Evolutionary conservation across 2,329 filamentous ascomycete species (phyloP).

Genomic region (Fusarium torreyae): DNA sequence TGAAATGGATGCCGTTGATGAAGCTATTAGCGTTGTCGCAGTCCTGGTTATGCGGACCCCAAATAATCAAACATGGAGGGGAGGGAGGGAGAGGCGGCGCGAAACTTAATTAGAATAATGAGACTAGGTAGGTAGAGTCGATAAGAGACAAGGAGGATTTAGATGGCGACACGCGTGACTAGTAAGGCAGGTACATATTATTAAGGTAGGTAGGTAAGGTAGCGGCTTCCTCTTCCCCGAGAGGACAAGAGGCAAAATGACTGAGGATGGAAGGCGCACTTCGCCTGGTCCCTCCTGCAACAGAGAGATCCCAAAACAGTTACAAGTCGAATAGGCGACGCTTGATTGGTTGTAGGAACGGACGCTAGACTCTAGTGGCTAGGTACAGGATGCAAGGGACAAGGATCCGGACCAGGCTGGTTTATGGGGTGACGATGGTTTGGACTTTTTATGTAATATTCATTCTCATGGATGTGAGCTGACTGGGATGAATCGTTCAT

Average conservation of each 20-base stretch:
- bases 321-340: constrained; percentile 10
- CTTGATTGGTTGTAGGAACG: constrained; percentile 37
- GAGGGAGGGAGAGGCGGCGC: constrained; percentile 1
- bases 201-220: not conserved
- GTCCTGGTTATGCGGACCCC: constrained; percentile 3
- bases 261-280: constrained; percentile 25
- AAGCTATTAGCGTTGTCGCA: not conserved
- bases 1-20: constrained; percentile 1
- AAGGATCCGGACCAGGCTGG: constrained; percentile 22
- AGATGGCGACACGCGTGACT: constrained; percentile 2
- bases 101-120: constrained; percentile 8
- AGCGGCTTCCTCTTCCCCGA: not conserved
- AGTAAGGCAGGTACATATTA: not conserved
- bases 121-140: not conserved
- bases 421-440: not conserved
- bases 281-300: constrained; percentile 14
- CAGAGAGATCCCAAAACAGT: constrained; percentile 14
- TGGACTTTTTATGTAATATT: not conserved
- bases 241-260: constrained; percentile 21
- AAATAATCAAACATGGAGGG: constrained; percentile 21
- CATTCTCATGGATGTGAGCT: not conserved
- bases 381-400: constrained; percentile 38
- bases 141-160: constrained; percentile 9
- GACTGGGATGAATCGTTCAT: not conserved
- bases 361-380: constrained; percentile 24